phyloP scores from a whole-genome alignment of 2,329 filamentous ascomycete genomes.

The Scedosporium minutisporum region DNA sequence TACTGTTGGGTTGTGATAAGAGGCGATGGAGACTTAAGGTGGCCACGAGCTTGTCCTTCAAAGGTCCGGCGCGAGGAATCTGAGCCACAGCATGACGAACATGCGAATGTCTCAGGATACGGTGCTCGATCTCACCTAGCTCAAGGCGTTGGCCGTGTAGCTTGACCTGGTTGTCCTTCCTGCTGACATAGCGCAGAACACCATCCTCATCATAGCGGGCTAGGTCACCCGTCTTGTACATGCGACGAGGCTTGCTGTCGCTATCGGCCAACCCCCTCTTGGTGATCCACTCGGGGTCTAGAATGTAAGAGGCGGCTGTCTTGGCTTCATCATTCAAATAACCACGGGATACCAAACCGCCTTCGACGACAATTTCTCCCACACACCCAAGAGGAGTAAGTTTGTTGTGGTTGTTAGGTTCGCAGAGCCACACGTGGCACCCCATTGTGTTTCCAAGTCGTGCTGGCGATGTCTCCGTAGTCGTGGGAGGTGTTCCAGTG shows the following conservation, averaged over 20 bases:
- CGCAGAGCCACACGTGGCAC: slow-evolving; percentile 19
- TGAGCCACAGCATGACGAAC: not conserved
- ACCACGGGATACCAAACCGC: slow-evolving; percentile 34
- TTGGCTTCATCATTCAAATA: slow-evolving; percentile 37
- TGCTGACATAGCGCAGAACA: slow-evolving; percentile 14
- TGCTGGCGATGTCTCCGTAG: not conserved
- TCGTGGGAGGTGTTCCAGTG: not conserved
- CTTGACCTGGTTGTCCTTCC: slow-evolving; percentile 40
- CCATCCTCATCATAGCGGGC: slow-evolving; percentile 14
- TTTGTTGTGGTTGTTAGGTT: slow-evolving; percentile 16
- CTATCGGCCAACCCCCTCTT: slow-evolving; percentile 26
- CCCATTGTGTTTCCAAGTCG: not conserved
- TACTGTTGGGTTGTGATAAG: too few relatives aligned
- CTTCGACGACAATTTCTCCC: slow-evolving; percentile 29
- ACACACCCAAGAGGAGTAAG: slow-evolving; percentile 20
- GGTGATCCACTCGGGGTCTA: slow-evolving; percentile 27
- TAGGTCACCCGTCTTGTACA: slow-evolving; percentile 14
- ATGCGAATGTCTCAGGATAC: slow-evolving; percentile 36
- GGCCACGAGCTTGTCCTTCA: not conserved
- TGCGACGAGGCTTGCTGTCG: slow-evolving; percentile 16
- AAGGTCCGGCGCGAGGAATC: not conserved
- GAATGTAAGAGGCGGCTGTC: slow-evolving; percentile 32
- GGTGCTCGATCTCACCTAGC: slow-evolving; percentile 81
- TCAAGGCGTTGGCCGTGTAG: slow-evolving; percentile 94
- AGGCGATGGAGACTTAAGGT: too few relatives aligned